Evolutionary conservation across 106 monocot species (phyloP).

Genomic region (Dioscorea dumetorum): DNA sequence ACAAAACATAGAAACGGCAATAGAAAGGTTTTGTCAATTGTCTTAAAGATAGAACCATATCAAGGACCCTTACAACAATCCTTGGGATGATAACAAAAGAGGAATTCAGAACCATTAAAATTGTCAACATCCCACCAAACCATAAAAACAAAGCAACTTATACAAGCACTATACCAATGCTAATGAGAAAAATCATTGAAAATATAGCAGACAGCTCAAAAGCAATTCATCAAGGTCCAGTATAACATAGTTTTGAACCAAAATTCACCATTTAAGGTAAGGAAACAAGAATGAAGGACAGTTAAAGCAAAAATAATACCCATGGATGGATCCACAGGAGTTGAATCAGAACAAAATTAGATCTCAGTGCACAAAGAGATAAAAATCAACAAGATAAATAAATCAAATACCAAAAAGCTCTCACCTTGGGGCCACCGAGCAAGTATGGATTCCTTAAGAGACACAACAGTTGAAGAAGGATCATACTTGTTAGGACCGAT

Average conservation of each 20-base stretch:
- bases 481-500: slow-evolving; percentile 51
- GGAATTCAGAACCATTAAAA: too few relatives aligned
- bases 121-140: too few relatives aligned
- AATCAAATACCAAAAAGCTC: slow-evolving; percentile 1
- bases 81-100: too few relatives aligned
- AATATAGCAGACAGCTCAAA: too few relatives aligned
- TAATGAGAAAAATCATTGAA: too few relatives aligned
- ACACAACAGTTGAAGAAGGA: slow-evolving; percentile 38
- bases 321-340: neutral
- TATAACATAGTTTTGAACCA: neutral
- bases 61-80: too few relatives aligned
- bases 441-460: slow-evolving; percentile 51
- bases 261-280: neutral
- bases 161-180: too few relatives aligned
- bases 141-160: too few relatives aligned
- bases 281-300: neutral
- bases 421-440: slow-evolving; percentile 57
- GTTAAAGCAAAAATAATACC: neutral
- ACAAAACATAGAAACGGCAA: too few relatives aligned
- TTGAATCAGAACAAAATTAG: too few relatives aligned
- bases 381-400: neutral
- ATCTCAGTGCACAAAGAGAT: neutral
- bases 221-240: neutral
- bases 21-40: too few relatives aligned
- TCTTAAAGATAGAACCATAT: too few relatives aligned